Conservation (phyloP, 1,284 basidiomycete species). For the Puccinia polysora region DNA sequence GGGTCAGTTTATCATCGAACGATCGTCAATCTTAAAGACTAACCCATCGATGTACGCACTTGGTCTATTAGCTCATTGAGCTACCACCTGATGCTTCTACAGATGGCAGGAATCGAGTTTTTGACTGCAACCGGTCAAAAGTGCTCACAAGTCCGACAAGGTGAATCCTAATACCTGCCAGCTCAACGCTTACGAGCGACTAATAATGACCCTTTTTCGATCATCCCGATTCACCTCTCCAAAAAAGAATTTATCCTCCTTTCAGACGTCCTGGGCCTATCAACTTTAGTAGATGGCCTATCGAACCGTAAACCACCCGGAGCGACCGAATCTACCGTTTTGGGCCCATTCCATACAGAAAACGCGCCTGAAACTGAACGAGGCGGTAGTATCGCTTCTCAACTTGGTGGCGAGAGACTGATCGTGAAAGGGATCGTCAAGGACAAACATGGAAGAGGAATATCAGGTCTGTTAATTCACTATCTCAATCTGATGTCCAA, state of each 20-base stretch:
- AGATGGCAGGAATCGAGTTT: conserved; percentile 28
- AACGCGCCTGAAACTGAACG: conserved; percentile 67
- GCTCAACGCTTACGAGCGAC: conserved; percentile 47
- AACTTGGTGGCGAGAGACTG: conserved; percentile 76
- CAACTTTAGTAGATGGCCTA: conserved; percentile 68
- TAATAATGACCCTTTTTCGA: conserved; percentile 55
- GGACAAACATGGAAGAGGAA: conserved; percentile 64
- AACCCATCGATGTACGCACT: not conserved
- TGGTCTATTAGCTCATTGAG: not conserved
- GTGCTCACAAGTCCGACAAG: conserved; percentile 45
- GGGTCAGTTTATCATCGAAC: conserved; percentile 60
- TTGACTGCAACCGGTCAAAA: conserved; percentile 44
- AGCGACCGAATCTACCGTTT: conserved; percentile 60
- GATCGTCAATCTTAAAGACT: not conserved
- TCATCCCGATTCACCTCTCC: conserved; percentile 52
- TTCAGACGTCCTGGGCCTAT: conserved; percentile 72
- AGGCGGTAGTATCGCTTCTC: conserved; percentile 65
- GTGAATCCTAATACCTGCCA: conserved; percentile 19
- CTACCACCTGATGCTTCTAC: not conserved
- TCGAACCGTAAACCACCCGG: conserved; percentile 65
- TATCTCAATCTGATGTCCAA: not conserved
- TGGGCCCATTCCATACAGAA: conserved; percentile 78
- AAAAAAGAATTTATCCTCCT: conserved; percentile 79
- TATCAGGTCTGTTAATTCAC: conserved; percentile 5
- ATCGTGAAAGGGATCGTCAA: conserved; percentile 69